Base-by-base conservation (phyloP, 73 alveolate genomes). In the Halteria grandinella region DNA sequence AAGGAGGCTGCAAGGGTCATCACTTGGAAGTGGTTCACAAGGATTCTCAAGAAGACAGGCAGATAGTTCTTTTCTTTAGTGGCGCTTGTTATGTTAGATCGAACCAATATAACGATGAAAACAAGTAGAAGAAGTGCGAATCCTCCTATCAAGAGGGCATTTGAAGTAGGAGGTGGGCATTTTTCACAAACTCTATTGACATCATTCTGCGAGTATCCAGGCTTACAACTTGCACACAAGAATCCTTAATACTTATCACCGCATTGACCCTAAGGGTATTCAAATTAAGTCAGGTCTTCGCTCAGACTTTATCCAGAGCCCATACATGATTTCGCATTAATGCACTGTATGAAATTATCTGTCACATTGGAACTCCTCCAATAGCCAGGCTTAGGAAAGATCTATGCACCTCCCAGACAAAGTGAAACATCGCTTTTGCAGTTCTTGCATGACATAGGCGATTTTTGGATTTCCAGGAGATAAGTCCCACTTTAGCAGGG, bases 221-320 rank as follows among this genome's bases (percentile, higher is more conserved):
- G 70, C 40, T 63, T 20, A 55, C 93, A 85, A 15, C 75, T 75
- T 48, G 69, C 69, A 33, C 93, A 85, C 55, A 85, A n/a, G 7
- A 63, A 52, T 10, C 93, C 87, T 31, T 36, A 47, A 52, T 85
- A 85, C 17, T 86, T 87, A n/a, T 62, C 75, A 12, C 36, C 55
- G 66, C 93, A 85, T n/a, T n/a, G n/a, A n/a, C n/a, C n/a, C n/a
- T n/a, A n/a, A n/a, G n/a, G n/a, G n/a, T n/a, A n/a, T n/a, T n/a
- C n/a, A 24, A 66, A 66, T 32, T 90, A 89, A n/a, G n/a, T n/a
- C n/a, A n/a, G n/a, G 15, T 72, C 69, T 43, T 66, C 50, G 27
- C 18, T 33, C 15, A 60, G 36, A 17, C 72, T 54, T 1, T 2
- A 50, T 7, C 12, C 29, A 71, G 54, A 50, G n/a, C 87, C 93